These are phyloP conservation scores for Mycena rebaudengoi DNA, from an alignment of 768 basidiomycete genomes.

Conservation along the genomic window DNA sequence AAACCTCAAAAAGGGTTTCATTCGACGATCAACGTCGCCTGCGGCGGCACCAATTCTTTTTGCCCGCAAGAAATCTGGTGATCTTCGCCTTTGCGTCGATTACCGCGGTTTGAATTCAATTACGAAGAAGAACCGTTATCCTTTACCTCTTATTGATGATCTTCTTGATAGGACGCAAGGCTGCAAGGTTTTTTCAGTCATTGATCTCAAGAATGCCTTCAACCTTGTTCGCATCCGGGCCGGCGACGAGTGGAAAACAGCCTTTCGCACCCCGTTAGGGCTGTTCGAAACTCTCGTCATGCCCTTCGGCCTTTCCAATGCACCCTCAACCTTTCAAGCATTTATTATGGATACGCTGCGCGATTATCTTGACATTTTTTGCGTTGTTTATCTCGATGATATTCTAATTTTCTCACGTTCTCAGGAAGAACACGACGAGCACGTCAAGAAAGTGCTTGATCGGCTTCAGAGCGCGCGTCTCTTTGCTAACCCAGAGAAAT, in stretches of 20 bases:
- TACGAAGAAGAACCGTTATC: slow-evolving; percentile 35
- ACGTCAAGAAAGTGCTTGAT: slow-evolving; percentile 44
- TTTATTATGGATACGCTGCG: slow-evolving; percentile 51
- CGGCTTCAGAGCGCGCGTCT: slow-evolving; percentile 39
- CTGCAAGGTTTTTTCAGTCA: slow-evolving; percentile 36
- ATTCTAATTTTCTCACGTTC: slow-evolving; percentile 52
- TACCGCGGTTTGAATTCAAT: slow-evolving; percentile 21
- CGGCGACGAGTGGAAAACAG: slow-evolving; percentile 55
- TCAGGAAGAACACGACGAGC: slow-evolving; percentile 42
- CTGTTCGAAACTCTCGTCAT: slow-evolving; percentile 48
- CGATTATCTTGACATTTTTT: slow-evolving; percentile 45
- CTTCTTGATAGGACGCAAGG: slow-evolving; percentile 41
- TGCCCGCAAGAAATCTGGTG: slow-evolving; percentile 32
- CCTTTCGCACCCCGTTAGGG: slow-evolving; percentile 47
- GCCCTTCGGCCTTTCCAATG: slow-evolving; percentile 48
- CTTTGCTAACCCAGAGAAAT: slow-evolving; percentile 50
- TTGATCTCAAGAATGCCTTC: slow-evolving; percentile 50
- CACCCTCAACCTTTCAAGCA: slow-evolving; percentile 51
- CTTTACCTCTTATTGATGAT: slow-evolving; percentile 39
- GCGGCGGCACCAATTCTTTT: slow-evolving; percentile 35
- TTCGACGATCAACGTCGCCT: slow-evolving; percentile 31
- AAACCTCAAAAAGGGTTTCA: slow-evolving; percentile 38
- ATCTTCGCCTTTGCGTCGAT: slow-evolving; percentile 33
- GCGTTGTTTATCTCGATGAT: slow-evolving; percentile 54
- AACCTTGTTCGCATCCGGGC: slow-evolving; percentile 45